Base-by-base conservation (phyloP, 2,329 filamentous ascomycete genomes). In the Pseudogymnoascus sp. region DNA sequence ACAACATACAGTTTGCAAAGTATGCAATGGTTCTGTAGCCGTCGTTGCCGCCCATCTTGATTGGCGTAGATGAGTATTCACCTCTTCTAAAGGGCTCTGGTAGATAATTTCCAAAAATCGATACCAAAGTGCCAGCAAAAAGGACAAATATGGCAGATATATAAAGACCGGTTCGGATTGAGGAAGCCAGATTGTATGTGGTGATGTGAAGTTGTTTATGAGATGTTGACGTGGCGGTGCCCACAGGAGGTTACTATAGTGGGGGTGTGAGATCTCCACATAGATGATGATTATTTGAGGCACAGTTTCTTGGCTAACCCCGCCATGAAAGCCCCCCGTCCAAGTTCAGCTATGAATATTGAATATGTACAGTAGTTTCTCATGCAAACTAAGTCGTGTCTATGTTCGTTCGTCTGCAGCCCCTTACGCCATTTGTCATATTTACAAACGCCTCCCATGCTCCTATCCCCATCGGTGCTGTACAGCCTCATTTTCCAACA, bases 21-120 rank as follows among this genome's bases (percentile, higher is more conserved):
- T 91, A 91, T 36, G 84, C 87, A 21, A 92, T 87, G 1, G 86
- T 80, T 66, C 85, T 83, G 76, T 84, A 89, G 67, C 82, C 83
- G 61, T 71, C 66, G 50, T 66, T 67, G 47, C 68, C 69, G 8
- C 67, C 67, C 71, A 73, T 73, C 19, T 66, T 70, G 60, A 64
- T 40, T 17, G 33, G 35, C n/a, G 59, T 38, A 26, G 21, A 26
- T 61, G 59, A n/a, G 26, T 61, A 61, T 40, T 40, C 15, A 40
- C 35, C 15, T 40, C 21, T 23, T 61, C 15, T 26, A 21, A 61
- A 61, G 9, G 33, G 21, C 35, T 61, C 31, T 40, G 33, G 33
- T 1, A 61, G 17, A 40, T 61, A 40, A 11, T 61, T 28, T 17
- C 38, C 59, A 61, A 61, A 61, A 57, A 66, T 66, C 11, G 67